These are phyloP conservation scores for Mercurialis annua DNA, from an alignment of 345 rosid species.

Conservation along the genomic window DNA sequence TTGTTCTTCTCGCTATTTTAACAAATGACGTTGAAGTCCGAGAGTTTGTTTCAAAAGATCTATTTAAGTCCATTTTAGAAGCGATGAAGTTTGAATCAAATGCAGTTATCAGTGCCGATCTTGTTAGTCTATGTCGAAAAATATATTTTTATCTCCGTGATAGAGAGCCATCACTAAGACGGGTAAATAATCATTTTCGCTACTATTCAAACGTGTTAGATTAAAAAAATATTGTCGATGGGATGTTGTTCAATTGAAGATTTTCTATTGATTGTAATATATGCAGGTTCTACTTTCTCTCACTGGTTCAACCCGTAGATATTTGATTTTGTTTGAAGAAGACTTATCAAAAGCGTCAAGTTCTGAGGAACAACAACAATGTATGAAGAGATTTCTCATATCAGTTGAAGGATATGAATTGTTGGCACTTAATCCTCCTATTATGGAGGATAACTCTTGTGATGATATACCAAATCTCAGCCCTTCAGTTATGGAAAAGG, in stretches of 20 bases:
- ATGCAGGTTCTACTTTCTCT: slow-evolving; percentile 79
- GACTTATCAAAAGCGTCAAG: slow-evolving; percentile 71
- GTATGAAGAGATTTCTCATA: slow-evolving; percentile 71
- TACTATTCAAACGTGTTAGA: slow-evolving; percentile 9
- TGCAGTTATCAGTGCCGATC: slow-evolving; percentile 66
- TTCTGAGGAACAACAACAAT: slow-evolving; percentile 89
- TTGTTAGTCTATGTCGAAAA: slow-evolving; percentile 80
- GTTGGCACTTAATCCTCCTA: slow-evolving; percentile 75
- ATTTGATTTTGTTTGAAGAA: slow-evolving; percentile 82
- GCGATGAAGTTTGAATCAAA: slow-evolving; percentile 85
- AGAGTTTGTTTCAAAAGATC: slow-evolving; percentile 67
- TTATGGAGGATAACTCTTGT: too few relatives aligned
- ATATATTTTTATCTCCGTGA: slow-evolving; percentile 72
- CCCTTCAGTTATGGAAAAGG: too few relatives aligned
- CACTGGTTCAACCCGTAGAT: slow-evolving; percentile 57
- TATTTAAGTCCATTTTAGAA: slow-evolving; percentile 61
- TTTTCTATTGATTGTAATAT: slow-evolving; percentile 8
- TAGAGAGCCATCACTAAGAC: slow-evolving; percentile 80
- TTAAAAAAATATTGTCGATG: too few relatives aligned
- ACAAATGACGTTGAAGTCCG: slow-evolving; percentile 63
- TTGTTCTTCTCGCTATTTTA: slow-evolving; percentile 57
- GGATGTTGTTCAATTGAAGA: neutral
- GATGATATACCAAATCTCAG: too few relatives aligned
- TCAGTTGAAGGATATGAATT: slow-evolving; percentile 78
- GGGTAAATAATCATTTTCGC: slow-evolving; percentile 45